Conservation (phyloP, 1,284 basidiomycete species). For the Tilletia indica region DNA sequence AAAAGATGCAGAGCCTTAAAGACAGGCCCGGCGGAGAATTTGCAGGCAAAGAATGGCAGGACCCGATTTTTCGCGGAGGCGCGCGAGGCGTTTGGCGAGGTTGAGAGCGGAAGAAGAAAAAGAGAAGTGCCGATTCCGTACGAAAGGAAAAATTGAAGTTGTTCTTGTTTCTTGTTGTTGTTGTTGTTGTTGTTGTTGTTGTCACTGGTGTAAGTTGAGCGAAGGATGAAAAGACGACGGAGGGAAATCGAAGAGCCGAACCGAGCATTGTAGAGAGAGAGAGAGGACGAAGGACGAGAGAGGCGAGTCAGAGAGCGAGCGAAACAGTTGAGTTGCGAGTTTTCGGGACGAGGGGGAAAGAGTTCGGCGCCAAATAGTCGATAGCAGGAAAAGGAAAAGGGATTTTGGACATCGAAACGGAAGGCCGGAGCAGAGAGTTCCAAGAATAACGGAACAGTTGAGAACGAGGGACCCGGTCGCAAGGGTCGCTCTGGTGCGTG, state of each 20-base stretch:
- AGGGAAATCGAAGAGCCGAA: no score
- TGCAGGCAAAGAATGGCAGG: slow-evolving; percentile 2
- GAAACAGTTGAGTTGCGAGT: neutral
- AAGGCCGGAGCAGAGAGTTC: neutral
- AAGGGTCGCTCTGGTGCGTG: neutral
- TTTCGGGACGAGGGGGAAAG: neutral
- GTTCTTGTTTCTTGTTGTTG: no score
- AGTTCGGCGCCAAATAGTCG: neutral
- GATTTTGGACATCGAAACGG: neutral
- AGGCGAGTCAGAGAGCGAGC: no score
- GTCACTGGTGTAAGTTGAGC: no score
- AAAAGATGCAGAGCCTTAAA: neutral
- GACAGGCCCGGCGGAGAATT: neutral
- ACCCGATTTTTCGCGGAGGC: neutral
- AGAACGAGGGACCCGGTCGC: neutral
- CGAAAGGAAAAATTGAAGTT: no score
- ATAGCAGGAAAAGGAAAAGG: neutral
- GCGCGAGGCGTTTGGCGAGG: neutral
- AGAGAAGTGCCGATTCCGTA: neutral
- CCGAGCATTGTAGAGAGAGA: no score
- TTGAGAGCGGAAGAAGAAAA: neutral
- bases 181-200: no score
- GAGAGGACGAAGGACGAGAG: no score
- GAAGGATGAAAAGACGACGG: no score
- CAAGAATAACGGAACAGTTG: neutral